Base-by-base conservation (phyloP, 148 eudicot species). In the Rhododendron molle region DNA sequence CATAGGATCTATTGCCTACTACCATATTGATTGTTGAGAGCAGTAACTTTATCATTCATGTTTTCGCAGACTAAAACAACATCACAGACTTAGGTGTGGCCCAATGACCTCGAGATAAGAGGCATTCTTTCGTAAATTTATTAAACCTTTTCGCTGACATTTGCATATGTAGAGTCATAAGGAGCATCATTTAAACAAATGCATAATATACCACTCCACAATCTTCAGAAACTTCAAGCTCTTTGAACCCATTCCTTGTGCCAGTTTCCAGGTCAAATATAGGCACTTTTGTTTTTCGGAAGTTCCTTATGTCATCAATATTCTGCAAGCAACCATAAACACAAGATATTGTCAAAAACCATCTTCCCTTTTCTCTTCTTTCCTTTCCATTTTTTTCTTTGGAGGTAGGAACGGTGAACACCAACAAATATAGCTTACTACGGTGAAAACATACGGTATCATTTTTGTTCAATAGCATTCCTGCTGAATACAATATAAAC, bases 141-240 rank as follows among this genome's bases (percentile, higher is more conserved):
- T 72, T 28, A 36, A 74, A 15, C 46, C 28, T 43, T 56, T 43
- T 77, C 20, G 23, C 12, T 10, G 16, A 44, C 50, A 43, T 78
- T 56, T 43, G 76, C 43, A 28, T 60, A 56, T 44, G 58, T 50
- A 14, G 26, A 54, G 52, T 56, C 43, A 38, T 38, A 0, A 86
- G 13, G 15, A 74, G 76, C 11, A 84, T 58, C 49, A 43, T 34
- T 15, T 30, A 56, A 67, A 73, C 15, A 58, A 76, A 30, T 76
- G 56, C 34, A 72, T 73, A 81, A 67, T 92, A 85, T 92, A 97
- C 98, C 98, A 97, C 98, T 86, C 96, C 98, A 90, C 98, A 97
- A 84, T 97, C 99, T 88, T 97, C 98, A 89, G 98, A 93, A 89
- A 97, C 95, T 93, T 95, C 94, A 74, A 97, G 89, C 54, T 92